Evolutionary conservation across 2,329 filamentous ascomycete genomes (phyloP), one percentile per base, ranked within the genome.

Genomic region (Monosporascus sp.): DNA sequence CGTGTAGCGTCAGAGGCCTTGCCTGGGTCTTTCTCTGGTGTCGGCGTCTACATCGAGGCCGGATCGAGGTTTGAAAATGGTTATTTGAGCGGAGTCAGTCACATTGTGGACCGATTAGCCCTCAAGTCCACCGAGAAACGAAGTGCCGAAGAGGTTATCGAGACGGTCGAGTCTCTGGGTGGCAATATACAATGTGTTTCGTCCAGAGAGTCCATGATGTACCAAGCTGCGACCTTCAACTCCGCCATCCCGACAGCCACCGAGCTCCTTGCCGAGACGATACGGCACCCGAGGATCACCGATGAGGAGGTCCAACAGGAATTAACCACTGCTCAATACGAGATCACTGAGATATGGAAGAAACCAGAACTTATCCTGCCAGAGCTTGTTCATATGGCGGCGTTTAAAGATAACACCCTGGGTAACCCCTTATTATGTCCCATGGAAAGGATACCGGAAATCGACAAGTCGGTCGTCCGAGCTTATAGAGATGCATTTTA

Each of bases 221-320:
- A 99, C 77, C 94, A 99, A 73, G 90, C 91, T 1, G 94, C 94
- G 26, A 97, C 92, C 31, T 99, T 99, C 82, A 99, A 99, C 76
- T 87, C 87, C 26, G 87, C 91, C 19, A 91, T 99, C 8, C 86
- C 90, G 7, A 84, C 84, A 8, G 91, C 93, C 14, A 83, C 96
- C 24, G 90, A 81, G 31, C 75, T 99, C 19, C 82, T 99, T 41
- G 93, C 94, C 55, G 94, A 99, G 71, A 97, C 94, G 34, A 95
- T 99, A 58, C 87, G 91, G 54, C 83, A 95, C 61, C 91, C 94
- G 6, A 72, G 81, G 52, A 87, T 97, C 61, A 95, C 90, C 8
- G 88, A 95, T 26, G 84, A 90, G 20, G 94, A 99, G 72, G 89
- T 99, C 1, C 74, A 81, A 20, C 85, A 91, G 69, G 94, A 99